phyloP scores from a whole-genome alignment of 306 rosid species.

The Cicer pinnatifidum region DNA sequence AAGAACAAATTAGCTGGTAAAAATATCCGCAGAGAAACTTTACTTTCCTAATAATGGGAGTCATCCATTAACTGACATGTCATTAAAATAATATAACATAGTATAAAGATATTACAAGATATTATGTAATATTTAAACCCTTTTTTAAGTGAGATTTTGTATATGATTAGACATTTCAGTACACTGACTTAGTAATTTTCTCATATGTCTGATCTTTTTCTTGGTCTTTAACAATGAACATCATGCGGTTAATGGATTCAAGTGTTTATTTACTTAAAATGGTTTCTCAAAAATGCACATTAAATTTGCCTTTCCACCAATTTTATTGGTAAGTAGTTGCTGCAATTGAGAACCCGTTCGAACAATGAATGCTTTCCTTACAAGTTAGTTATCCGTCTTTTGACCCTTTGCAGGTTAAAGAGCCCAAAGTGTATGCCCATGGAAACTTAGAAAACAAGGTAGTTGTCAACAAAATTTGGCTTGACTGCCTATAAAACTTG shows the following conservation, averaged over 20 bases:
- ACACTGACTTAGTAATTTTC: slow-evolving; percentile 7
- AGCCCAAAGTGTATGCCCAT: slow-evolving; percentile 74
- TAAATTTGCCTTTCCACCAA: slow-evolving; percentile 60
- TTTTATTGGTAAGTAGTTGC: slow-evolving; percentile 59
- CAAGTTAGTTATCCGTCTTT: slow-evolving; percentile 19
- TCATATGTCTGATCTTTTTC: slow-evolving; percentile 5
- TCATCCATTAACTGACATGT: slow-evolving; percentile 19
- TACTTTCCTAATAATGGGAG: slow-evolving; percentile 81
- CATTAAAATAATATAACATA: too few species aligned
- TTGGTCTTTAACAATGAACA: slow-evolving; percentile 64
- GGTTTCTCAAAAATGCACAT: slow-evolving; percentile 67
- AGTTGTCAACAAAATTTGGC: slow-evolving; percentile 57
- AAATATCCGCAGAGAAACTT: slow-evolving; percentile 68
- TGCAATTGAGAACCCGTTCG: slow-evolving; percentile 8
- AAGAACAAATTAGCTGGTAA: slow-evolving; percentile 46
- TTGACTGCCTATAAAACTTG: slow-evolving; percentile 59
- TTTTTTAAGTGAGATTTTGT: not conserved
- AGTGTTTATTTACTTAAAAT: slow-evolving; percentile 64
- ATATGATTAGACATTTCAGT: slow-evolving; percentile 5
- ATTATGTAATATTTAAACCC: too few species aligned
- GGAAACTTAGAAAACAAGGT: slow-evolving; percentile 57
- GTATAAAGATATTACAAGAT: too few species aligned
- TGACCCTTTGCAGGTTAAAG: slow-evolving; percentile 59
- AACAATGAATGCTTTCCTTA: not conserved
- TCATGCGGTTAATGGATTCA: slow-evolving; percentile 65